A percentile compares a stretch with the other conserved stretches of the same genome.
These are phyloP conservation scores for Madurella mycetomatis DNA, from an alignment of 2,329 filamentous ascomycete species.

Conservation along the genomic window DNA sequence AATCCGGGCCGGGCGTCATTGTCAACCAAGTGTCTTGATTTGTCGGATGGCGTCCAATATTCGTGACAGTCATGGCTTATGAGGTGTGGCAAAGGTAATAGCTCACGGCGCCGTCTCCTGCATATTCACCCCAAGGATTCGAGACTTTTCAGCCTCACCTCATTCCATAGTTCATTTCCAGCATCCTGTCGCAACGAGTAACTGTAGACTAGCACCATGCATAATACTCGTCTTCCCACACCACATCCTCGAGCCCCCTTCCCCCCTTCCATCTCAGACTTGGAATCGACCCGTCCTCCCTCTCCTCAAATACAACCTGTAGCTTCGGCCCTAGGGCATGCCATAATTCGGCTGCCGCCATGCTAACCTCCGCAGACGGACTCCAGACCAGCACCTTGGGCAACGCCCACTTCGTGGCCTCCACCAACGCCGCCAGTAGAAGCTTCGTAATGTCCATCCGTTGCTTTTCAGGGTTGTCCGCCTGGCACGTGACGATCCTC, in stretches of 20 bases:
- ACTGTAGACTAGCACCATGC: conserved; percentile 24
- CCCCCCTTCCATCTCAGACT: conserved; percentile 35
- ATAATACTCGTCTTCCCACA: conserved; percentile 32
- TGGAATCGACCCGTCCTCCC: conserved; percentile 32
- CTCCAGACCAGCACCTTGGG: conserved; percentile 36
- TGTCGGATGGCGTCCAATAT: too few relatives aligned
- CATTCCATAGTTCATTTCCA: too few relatives aligned
- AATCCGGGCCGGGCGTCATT: too few relatives aligned
- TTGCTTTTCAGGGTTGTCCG: conserved; percentile 19
- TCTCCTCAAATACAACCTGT: conserved; percentile 29
- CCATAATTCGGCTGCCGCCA: conserved; percentile 27
- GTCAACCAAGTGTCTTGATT: too few relatives aligned
- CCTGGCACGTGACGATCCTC: conserved; percentile 23
- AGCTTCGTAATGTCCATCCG: conserved; percentile 23
- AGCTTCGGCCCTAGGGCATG: conserved; percentile 35
- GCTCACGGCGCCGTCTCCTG: too few relatives aligned
- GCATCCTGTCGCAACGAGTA: not conserved
- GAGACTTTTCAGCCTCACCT: too few relatives aligned
- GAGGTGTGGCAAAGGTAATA: too few relatives aligned
- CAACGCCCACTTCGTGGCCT: conserved; percentile 31
- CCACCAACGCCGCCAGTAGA: conserved; percentile 31
- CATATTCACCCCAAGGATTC: too few relatives aligned
- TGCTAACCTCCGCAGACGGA: conserved; percentile 27
- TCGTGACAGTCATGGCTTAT: too few relatives aligned
- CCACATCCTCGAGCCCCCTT: conserved; percentile 22